phyloP scores from a whole-genome alignment of 768 basidiomycete genomes.

The Sarcomyxa edulis region DNA sequence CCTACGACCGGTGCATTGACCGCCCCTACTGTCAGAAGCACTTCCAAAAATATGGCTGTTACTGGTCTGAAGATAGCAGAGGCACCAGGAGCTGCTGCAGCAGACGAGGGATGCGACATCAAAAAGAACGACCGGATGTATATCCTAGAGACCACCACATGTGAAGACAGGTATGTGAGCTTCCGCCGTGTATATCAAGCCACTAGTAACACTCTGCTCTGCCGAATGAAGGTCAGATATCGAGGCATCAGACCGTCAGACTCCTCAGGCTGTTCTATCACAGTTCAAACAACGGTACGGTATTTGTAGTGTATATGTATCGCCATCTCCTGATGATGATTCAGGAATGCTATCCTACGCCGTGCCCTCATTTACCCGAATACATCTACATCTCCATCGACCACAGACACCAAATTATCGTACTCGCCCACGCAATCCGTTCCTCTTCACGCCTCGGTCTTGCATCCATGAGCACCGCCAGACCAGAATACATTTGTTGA shows the following conservation, averaged over 20 bases:
- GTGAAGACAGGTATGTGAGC: constrained; percentile 43
- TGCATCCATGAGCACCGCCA: too few species aligned
- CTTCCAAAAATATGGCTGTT: constrained; percentile 40
- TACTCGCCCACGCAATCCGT: too few species aligned
- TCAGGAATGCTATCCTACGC: constrained; percentile 50
- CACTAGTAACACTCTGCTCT: constrained; percentile 9
- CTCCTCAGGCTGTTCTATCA: constrained; percentile 45
- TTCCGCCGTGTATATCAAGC: not conserved
- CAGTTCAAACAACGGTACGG: constrained; percentile 66
- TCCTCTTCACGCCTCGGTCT: too few species aligned
- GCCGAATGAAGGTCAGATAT: constrained; percentile 5
- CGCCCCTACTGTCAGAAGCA: constrained; percentile 46
- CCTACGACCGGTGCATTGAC: constrained; percentile 28
- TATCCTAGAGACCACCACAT: constrained; percentile 59
- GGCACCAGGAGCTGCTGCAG: constrained; percentile 65
- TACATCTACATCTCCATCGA: constrained; percentile 1
- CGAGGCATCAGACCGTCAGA: constrained; percentile 32
- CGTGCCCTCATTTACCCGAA: constrained; percentile 51
- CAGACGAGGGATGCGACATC: constrained; percentile 36
- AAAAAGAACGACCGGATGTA: constrained; percentile 66
- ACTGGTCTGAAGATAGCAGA: constrained; percentile 63
- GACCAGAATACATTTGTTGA: too few species aligned
- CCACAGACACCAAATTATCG: constrained; percentile 10
- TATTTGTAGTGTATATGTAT: not conserved
- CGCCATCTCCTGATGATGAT: constrained; percentile 2